Evolutionary conservation across 495 filamentous ascomycete genomes (phyloP).

Genomic region (Sporormia fimetaria): DNA sequence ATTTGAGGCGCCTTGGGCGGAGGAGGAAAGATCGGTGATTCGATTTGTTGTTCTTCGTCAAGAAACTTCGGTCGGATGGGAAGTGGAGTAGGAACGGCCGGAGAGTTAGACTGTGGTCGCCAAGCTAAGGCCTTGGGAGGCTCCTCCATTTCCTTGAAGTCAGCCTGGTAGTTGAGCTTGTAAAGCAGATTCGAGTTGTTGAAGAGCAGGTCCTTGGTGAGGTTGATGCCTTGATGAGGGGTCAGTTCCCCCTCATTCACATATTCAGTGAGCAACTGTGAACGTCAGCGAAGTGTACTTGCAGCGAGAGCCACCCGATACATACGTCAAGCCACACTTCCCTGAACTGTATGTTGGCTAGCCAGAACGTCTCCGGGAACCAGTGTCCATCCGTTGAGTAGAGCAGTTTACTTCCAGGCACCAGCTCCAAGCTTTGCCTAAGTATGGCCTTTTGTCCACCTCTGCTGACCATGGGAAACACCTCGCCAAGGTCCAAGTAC

Average conservation of each 20-base stretch:
- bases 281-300: slow-evolving; percentile 1
- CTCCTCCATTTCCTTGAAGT: slow-evolving; percentile 15
- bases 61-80: too few species aligned
- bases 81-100: background rate
- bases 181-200: slow-evolving; percentile 62
- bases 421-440: slow-evolving; percentile 62
- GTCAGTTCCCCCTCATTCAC: slow-evolving; percentile 47
- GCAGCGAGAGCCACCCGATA: background rate
- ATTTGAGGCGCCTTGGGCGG: slow-evolving; percentile 12
- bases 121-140: slow-evolving; percentile 11
- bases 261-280: slow-evolving; percentile 51
- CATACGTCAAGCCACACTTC: slow-evolving; percentile 56
- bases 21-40: slow-evolving; percentile 3
- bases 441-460: slow-evolving; percentile 68
- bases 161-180: slow-evolving; percentile 30
- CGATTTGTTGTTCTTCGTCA: too few species aligned
- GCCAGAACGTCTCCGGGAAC: slow-evolving; percentile 72
- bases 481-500: slow-evolving; percentile 76
- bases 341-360: slow-evolving; percentile 68
- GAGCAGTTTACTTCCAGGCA: slow-evolving; percentile 63
- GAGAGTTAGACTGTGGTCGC: slow-evolving; percentile 7
- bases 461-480: slow-evolving; percentile 72
- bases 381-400: slow-evolving; percentile 82
- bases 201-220: slow-evolving; percentile 53
- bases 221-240: slow-evolving; percentile 45